Evolutionary conservation across 352 stramenopile genomes (phyloP).

Genomic region (Globisporangium cederbergense): DNA sequence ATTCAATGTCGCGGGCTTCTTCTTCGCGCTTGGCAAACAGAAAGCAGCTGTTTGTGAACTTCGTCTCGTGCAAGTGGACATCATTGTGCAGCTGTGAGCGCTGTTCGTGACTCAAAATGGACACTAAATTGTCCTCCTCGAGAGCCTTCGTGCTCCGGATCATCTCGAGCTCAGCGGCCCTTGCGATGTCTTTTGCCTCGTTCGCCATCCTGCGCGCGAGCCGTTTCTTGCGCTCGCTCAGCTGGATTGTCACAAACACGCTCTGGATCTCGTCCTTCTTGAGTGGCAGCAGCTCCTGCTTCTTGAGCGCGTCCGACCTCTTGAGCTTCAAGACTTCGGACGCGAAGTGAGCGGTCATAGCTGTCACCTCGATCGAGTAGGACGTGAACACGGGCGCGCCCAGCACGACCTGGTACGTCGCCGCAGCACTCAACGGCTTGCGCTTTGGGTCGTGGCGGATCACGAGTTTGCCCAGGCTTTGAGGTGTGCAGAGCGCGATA

Average conservation of each 20-base stretch:
- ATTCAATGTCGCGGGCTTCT: conserved; percentile 66
- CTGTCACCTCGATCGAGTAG: conserved; percentile 64
- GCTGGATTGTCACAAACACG: conserved; percentile 64
- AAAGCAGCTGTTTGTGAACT: conserved; percentile 69
- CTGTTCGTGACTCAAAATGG: conserved; percentile 34
- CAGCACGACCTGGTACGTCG: conserved; percentile 72
- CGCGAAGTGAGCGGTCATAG: conserved; percentile 40
- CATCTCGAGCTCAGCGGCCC: conserved; percentile 49
- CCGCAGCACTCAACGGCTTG: conserved; percentile 44
- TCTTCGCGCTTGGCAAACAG: conserved; percentile 67
- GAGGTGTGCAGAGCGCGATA: conserved; percentile 59
- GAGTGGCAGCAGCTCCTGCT: conserved; percentile 58
- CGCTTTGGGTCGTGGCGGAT: conserved; percentile 54
- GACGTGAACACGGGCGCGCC: conserved; percentile 63
- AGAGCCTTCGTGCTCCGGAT: conserved; percentile 40
- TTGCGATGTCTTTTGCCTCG: conserved; percentile 41
- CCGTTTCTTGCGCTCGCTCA: conserved; percentile 68
- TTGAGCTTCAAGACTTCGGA: conserved; percentile 49
- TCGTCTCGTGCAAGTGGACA: conserved; percentile 33
- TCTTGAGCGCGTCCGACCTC: conserved; percentile 49
- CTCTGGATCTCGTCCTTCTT: conserved; percentile 62
- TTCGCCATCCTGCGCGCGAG: conserved; percentile 44
- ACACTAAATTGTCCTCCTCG: conserved; percentile 41
- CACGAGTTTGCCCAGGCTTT: conserved; percentile 64
- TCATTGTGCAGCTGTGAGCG: conserved; percentile 33